Base-by-base conservation (phyloP, 306 rosid species). In the Inga oerstediana region DNA sequence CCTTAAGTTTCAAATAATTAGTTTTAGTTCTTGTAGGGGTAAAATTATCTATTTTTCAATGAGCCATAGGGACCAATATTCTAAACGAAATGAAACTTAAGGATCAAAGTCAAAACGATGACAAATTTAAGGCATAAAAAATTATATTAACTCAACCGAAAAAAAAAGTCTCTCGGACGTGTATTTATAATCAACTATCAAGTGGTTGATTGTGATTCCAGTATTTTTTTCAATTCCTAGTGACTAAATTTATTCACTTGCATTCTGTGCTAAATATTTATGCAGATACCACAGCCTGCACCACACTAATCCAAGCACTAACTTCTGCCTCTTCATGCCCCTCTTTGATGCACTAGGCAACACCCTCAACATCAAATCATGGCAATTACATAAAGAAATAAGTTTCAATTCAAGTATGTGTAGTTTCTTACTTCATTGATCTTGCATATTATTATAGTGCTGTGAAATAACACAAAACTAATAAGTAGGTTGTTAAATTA, bases 321-420 rank as follows among this genome's bases (percentile, higher is more conserved):
- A 97, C 79, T 92, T 97, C 92, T 94, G 99, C 91, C 97, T 97
- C 83, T 97, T 94, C 75, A 94, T 97, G 99, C 99, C 99, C 75
- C 88, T 97, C 71, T 97, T 97, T 79, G 98, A 97, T 59, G 94
- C 84, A 4, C 54, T 97, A 4, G 94, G 99, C 79, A 88, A 88
- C 24, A 97, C 98, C 0, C 88, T 91, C 11, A 84, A 94, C 90
- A 62, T 44, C 6, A 90, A 86, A 1, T 91, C 99, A 34, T 94
- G 98, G 99, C 87, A 89, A 81, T 76, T 89, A 32, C 97, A 92
- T 84, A 90, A 88, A 81, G 76, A 58, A 78, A 80, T 87, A 10
- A 90, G 94, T 74, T 80, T 78, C 61, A 90, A 81, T 61, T 86
- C 92, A 80, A 98, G 99, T 94, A 69, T 39, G 27, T 69, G 74